Conservation (phyloP, 1,139 yeast genomes). For the Hyphopichia wangnamkhiaoensis region DNA sequence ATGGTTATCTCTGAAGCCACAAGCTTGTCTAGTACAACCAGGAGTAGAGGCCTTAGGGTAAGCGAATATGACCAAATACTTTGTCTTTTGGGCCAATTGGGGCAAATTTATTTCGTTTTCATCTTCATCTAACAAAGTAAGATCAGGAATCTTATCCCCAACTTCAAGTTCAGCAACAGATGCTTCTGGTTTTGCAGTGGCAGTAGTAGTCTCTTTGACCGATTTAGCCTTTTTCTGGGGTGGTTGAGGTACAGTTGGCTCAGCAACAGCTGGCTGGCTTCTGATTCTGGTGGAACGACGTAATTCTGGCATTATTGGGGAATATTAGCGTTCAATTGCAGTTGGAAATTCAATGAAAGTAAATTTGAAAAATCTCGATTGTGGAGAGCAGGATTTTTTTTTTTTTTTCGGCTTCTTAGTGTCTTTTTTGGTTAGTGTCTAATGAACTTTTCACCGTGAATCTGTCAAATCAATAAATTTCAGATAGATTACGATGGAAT, state of each 20-base stretch:
- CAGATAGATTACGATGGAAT: too few relatives aligned
- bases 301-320: conserved; percentile 42
- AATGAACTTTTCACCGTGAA: too few relatives aligned
- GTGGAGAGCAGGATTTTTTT: too few relatives aligned
- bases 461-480: too few relatives aligned
- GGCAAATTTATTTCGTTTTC: conserved; percentile 56
- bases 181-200: conserved; percentile 7
- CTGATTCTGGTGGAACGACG: conserved; percentile 57
- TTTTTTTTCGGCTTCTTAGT: too few relatives aligned
- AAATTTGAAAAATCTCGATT: conserved; percentile 1
- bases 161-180: conserved; percentile 40
- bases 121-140: conserved; percentile 66
- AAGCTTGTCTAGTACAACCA: conserved; percentile 92
- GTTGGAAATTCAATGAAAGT: too few relatives aligned
- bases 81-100: conserved; percentile 47
- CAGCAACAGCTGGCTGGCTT: conserved; percentile 16
- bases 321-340: neutral
- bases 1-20: conserved; percentile 77
- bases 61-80: conserved; percentile 65
- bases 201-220: conserved; percentile 6
- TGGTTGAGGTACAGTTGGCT: conserved; percentile 18
- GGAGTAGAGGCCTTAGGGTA: conserved; percentile 95
- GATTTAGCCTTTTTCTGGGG: conserved; percentile 21
- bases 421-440: too few relatives aligned
- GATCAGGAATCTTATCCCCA: conserved; percentile 73